phyloP scores from a whole-genome alignment of 352 stramenopile genomes.

The Lagenidium sp. region DNA sequence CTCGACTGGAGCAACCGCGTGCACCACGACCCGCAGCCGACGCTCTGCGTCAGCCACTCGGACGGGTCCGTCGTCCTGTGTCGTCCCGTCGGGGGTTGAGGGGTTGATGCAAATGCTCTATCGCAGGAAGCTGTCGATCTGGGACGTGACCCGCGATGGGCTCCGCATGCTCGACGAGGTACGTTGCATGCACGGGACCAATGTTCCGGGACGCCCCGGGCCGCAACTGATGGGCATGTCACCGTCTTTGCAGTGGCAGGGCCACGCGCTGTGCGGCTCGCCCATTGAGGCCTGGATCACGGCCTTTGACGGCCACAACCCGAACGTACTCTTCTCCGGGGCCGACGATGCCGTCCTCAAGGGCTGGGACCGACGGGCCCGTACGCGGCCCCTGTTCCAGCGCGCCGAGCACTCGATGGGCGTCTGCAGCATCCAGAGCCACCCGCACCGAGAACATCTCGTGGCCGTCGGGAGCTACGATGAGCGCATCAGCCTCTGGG shows the following conservation, averaged over 20 bases:
- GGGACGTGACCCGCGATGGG: conserved; percentile 22
- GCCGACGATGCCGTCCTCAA: conserved; percentile 74
- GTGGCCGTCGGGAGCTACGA: conserved; percentile 82
- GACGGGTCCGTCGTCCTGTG: conserved; percentile 42
- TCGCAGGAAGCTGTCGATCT: conserved; percentile 45
- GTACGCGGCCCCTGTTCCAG: conserved; percentile 35
- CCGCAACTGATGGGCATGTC: no score
- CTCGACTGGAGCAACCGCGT: conserved; percentile 82
- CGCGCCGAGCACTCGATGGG: conserved; percentile 68
- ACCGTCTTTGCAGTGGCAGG: conserved; percentile 64
- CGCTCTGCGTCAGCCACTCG: conserved; percentile 73
- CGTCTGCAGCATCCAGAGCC: conserved; percentile 81
- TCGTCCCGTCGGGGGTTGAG: not conserved
- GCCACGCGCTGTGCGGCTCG: conserved; percentile 62
- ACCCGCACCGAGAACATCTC: conserved; percentile 48
- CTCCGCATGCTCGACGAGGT: conserved; percentile 36
- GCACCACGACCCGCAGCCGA: conserved; percentile 26
- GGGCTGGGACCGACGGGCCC: conserved; percentile 60
- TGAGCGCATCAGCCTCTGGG: conserved; percentile 71
- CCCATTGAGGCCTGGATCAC: conserved; percentile 80
- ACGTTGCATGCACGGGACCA: not conserved
- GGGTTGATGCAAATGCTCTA: conserved; percentile 6
- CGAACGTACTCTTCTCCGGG: conserved; percentile 70
- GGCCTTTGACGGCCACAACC: conserved; percentile 71
- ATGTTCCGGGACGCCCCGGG: no score